These are phyloP conservation scores for Cucurbita moschata DNA, from an alignment of 306 rosid species.

Conservation along the genomic window DNA sequence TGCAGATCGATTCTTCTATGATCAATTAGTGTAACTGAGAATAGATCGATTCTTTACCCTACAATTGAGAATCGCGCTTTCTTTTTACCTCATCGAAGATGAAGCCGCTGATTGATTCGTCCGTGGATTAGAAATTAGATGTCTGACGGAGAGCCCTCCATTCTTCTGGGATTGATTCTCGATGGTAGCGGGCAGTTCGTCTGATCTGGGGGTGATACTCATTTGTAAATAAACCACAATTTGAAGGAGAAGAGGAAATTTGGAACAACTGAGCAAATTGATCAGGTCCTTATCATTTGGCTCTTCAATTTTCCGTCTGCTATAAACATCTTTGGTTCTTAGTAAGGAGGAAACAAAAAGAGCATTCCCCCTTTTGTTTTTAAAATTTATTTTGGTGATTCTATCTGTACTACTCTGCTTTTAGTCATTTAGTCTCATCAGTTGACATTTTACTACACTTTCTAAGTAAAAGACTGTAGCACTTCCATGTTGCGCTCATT, in stretches of 20 bases:
- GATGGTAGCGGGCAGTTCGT: background rate
- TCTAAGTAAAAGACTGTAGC: background rate
- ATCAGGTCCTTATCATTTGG: background rate
- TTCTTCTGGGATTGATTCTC: background rate
- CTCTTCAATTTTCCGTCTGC: background rate
- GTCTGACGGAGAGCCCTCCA: background rate
- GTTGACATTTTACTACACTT: background rate
- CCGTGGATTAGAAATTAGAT: background rate
- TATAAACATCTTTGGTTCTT: background rate
- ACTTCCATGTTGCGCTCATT: background rate
- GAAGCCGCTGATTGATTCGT: background rate
- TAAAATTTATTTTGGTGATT: background rate
- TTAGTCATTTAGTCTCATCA: background rate
- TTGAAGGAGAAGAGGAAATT: background rate
- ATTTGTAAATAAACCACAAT: background rate
- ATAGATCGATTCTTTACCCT: background rate
- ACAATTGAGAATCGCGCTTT: background rate
- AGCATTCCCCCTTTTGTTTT: background rate
- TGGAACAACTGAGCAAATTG: background rate
- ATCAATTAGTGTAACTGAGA: background rate
- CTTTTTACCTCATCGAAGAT: background rate
- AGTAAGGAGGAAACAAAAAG: background rate
- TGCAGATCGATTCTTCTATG: background rate
- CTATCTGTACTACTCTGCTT: background rate
- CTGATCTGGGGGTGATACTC: background rate